Percentiles rank a stretch among this genome's conserved stretches.
phyloP scores from a whole-genome alignment of 2,329 filamentous ascomycete species.

The Chalaropsis ovoidea region DNA sequence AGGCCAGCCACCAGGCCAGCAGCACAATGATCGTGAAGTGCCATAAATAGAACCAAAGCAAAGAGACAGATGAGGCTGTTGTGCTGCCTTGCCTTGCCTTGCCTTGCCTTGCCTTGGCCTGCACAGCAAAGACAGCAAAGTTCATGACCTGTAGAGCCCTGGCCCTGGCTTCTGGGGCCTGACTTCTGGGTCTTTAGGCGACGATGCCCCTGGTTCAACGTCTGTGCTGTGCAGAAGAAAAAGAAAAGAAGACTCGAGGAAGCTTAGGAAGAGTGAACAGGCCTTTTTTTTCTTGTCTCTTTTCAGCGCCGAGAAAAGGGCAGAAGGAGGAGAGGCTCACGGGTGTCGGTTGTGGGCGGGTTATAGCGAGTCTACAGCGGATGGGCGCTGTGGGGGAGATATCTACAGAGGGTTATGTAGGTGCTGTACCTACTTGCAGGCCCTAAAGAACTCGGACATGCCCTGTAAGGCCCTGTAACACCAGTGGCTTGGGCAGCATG shows the following conservation, averaged over 20 bases:
- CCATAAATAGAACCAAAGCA: constrained; percentile 7
- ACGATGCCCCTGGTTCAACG: not conserved
- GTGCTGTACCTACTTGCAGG: not conserved
- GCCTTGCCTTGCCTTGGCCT: not conserved
- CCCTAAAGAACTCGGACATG: not conserved
- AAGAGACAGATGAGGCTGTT: not conserved
- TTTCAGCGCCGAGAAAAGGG: not conserved
- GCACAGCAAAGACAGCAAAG: constrained; percentile 2
- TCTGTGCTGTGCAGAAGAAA: constrained; percentile 17
- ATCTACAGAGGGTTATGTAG: not conserved
- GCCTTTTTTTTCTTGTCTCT: not conserved
- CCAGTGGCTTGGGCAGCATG: too few species aligned
- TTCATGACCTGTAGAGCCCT: not conserved
- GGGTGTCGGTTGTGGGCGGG: not conserved
- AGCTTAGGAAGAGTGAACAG: constrained; percentile 2
- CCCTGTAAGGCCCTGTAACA: too few species aligned
- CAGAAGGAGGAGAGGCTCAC: not conserved
- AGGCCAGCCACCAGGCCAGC: too few species aligned
- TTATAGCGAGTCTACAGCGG: not conserved
- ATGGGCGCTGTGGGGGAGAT: not conserved
- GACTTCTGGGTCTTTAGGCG: constrained; percentile 2
- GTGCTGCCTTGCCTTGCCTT: not conserved
- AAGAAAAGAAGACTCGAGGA: constrained; percentile 12
- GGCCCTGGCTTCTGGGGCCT: not conserved
- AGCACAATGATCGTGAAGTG: not conserved